Evolutionary conservation across 225 moss, liverwort and hornwort genomes (phyloP).

Genomic region (Sphagnum contortum): DNA sequence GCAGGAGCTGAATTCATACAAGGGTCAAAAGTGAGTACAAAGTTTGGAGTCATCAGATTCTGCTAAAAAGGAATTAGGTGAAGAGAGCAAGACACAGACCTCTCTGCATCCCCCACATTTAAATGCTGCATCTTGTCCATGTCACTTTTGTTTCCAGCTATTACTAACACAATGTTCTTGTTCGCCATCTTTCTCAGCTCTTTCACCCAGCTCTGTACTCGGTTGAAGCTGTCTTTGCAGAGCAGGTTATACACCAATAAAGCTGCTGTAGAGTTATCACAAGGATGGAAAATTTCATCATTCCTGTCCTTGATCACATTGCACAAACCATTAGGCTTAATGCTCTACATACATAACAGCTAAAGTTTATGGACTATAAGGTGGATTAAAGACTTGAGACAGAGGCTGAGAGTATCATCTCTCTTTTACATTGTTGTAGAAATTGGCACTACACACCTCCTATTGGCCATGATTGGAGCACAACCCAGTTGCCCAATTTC

Average conservation of each 20-base stretch:
- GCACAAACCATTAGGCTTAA: background rate
- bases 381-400: too few species aligned
- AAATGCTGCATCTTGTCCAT: slow-evolving; percentile 81
- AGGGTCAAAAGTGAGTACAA: too few species aligned
- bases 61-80: too few species aligned
- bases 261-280: slow-evolving; percentile 40
- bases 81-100: slow-evolving; percentile 12
- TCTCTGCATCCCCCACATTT: slow-evolving; percentile 67
- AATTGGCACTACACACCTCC: too few species aligned
- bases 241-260: slow-evolving; percentile 84
- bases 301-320: background rate
- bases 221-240: slow-evolving; percentile 90
- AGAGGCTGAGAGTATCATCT: too few species aligned
- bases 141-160: slow-evolving; percentile 93
- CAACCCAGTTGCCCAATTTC: too few species aligned
- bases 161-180: slow-evolving; percentile 80
- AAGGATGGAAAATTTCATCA: slow-evolving; percentile 3
- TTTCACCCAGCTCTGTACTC: slow-evolving; percentile 93
- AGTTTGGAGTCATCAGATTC: too few species aligned
- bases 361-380: too few species aligned
- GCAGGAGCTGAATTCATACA: too few species aligned
- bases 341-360: too few species aligned
- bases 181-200: slow-evolving; percentile 94
- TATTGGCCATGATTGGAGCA: too few species aligned
- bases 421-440: too few species aligned